These are phyloP conservation scores for Friedmanniomyces simplex DNA, from an alignment of 495 filamentous ascomycete species.

Conservation along the genomic window DNA sequence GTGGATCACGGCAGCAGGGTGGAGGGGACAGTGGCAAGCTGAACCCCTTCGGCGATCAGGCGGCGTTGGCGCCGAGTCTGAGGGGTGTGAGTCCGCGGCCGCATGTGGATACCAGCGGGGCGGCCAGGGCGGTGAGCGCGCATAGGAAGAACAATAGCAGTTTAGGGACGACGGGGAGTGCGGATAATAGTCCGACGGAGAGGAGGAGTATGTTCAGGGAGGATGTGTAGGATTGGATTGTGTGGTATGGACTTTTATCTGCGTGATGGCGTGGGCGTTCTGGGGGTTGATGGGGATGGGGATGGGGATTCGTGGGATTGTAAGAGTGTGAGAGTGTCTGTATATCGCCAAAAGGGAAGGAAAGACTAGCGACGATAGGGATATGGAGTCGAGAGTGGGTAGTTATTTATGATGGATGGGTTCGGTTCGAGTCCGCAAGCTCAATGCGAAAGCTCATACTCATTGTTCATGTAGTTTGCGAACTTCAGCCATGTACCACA, in stretches of 20 bases:
- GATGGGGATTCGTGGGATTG: too few relatives aligned
- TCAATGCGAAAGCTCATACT: too few relatives aligned
- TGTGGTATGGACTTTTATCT: neutral
- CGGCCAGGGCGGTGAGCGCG: constrained; percentile 12
- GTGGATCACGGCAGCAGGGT: neutral
- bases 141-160: constrained; percentile 23
- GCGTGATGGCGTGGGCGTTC: neutral
- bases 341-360: too few relatives aligned
- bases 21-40: neutral
- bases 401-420: too few relatives aligned
- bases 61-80: constrained; percentile 29
- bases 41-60: constrained; percentile 34
- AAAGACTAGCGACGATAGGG: too few relatives aligned
- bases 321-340: too few relatives aligned
- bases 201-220: constrained; percentile 48
- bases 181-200: constrained; percentile 39
- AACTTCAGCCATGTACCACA: too few relatives aligned
- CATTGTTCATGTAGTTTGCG: too few relatives aligned
- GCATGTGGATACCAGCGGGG: constrained; percentile 21
- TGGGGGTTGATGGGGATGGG: too few relatives aligned
- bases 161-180: constrained; percentile 27
- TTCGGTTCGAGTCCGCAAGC: too few relatives aligned
- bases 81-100: constrained; percentile 33
- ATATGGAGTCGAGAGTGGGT: too few relatives aligned
- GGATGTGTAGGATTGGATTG: constrained; percentile 34